Conservation (phyloP, 306 rosid genomes). For the Prunus fruticosa region DNA sequence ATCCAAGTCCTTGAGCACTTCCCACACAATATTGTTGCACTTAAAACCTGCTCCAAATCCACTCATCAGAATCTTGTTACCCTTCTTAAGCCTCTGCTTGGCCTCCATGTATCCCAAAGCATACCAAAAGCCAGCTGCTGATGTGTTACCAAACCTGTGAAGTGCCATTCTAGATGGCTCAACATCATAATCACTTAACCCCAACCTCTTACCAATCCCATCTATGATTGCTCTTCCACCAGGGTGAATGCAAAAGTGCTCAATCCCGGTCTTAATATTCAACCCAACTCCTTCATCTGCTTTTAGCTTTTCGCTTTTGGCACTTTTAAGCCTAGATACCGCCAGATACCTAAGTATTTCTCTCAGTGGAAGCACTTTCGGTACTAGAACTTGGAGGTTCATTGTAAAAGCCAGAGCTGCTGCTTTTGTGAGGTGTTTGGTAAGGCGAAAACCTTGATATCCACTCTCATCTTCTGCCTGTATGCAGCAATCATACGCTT, state of each 20-base stretch:
- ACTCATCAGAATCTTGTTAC: constrained; percentile 69
- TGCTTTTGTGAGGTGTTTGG: constrained; percentile 61
- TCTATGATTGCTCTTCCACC: constrained; percentile 79
- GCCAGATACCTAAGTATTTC: constrained; percentile 42
- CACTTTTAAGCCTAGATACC: too few species aligned
- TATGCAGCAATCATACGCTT: constrained; percentile 75
- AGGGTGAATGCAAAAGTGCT: constrained; percentile 83
- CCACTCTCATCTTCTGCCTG: constrained; percentile 72
- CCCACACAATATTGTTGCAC: constrained; percentile 93
- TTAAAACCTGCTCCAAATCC: constrained; percentile 92
- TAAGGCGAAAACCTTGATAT: constrained; percentile 55
- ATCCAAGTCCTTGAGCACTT: constrained; percentile 59
- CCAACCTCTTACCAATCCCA: constrained; percentile 68
- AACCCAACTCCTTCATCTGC: constrained; percentile 20
- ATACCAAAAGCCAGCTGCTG: constrained; percentile 88
- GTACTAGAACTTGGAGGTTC: constrained; percentile 52
- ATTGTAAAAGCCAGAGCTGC: constrained; percentile 61
- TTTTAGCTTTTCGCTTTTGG: not conserved
- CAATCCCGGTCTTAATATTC: constrained; percentile 60
- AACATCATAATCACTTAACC: constrained; percentile 54
- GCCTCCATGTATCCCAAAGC: constrained; percentile 95
- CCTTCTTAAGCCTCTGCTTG: constrained; percentile 72
- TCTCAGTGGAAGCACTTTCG: constrained; percentile 55
- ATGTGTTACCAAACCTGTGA: constrained; percentile 78
- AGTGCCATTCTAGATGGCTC: constrained; percentile 88